Conservation (phyloP, 345 rosid species). For the Bretschneidera sinensis region DNA sequence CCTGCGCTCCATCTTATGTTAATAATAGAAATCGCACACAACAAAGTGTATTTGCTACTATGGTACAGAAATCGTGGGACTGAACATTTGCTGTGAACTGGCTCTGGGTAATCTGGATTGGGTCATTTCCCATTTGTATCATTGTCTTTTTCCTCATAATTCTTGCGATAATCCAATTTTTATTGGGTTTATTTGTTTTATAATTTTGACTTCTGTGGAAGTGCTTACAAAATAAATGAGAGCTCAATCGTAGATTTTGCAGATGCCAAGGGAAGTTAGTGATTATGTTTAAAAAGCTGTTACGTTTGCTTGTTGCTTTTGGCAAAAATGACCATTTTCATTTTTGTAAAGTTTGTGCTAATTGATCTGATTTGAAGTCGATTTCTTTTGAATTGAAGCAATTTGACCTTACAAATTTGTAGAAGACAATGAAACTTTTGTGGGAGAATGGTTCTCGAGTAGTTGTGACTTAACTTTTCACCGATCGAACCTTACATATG, state of each 20-base stretch:
- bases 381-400: no score
- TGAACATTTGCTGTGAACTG: no score
- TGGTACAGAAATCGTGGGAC: no score
- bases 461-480: neutral
- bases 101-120: no score
- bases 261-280: slow-evolving; percentile 77
- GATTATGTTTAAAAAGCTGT: neutral
- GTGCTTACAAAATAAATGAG: neutral
- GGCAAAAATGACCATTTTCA: neutral
- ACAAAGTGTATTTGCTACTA: no score
- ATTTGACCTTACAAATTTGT: no score
- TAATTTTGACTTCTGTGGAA: neutral
- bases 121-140: no score
- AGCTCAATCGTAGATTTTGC: slow-evolving; percentile 28
- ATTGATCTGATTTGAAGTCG: no score
- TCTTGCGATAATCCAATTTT: neutral
- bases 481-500: neutral
- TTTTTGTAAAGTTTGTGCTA: neutral
- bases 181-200: neutral
- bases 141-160: neutral
- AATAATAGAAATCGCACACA: no score
- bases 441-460: neutral
- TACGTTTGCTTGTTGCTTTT: no score
- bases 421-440: no score
- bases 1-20: no score